Evolutionary conservation across 2,329 filamentous ascomycete species (phyloP).

Genomic region (Cladosporium sp.): DNA sequence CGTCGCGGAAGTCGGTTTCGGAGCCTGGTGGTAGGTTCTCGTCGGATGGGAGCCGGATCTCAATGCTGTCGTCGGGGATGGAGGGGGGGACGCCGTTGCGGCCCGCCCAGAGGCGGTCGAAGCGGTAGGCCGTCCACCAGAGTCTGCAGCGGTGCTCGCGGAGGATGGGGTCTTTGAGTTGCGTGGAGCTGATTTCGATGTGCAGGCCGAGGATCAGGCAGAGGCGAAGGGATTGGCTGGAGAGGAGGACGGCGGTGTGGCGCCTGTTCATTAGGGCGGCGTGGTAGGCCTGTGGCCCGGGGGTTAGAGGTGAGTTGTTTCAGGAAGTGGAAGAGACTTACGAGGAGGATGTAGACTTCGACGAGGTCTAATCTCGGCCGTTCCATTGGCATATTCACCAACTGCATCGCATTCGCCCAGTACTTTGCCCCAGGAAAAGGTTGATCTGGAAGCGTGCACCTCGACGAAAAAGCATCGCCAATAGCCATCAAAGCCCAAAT

Average conservation of each 20-base stretch:
- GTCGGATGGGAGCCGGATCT: slow-evolving; percentile 40
- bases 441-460: slow-evolving; percentile 31
- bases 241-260: slow-evolving; percentile 41
- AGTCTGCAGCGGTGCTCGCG: slow-evolving; percentile 31
- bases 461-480: slow-evolving; percentile 43
- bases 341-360: slow-evolving; percentile 42
- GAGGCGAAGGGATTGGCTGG: slow-evolving; percentile 42
- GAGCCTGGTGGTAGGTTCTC: slow-evolving; percentile 25
- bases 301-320: neutral
- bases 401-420: slow-evolving; percentile 38
- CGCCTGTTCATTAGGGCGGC: slow-evolving; percentile 43
- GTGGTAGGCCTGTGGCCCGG: slow-evolving; percentile 38
- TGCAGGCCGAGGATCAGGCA: slow-evolving; percentile 44
- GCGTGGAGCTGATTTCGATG: slow-evolving; percentile 35
- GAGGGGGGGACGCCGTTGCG: slow-evolving; percentile 32
- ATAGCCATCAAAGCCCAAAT: slow-evolving; percentile 44
- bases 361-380: slow-evolving; percentile 41
- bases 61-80: slow-evolving; percentile 33
- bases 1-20: slow-evolving; percentile 31
- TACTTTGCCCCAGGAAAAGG: slow-evolving; percentile 43
- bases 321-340: slow-evolving; percentile 26
- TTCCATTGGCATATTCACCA: slow-evolving; percentile 39
- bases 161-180: slow-evolving; percentile 35
- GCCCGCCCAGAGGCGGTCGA: slow-evolving; percentile 33
- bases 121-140: slow-evolving; percentile 33